Conservation (phyloP, 2,329 filamentous ascomycete genomes). For the Chaetomium sp. region DNA sequence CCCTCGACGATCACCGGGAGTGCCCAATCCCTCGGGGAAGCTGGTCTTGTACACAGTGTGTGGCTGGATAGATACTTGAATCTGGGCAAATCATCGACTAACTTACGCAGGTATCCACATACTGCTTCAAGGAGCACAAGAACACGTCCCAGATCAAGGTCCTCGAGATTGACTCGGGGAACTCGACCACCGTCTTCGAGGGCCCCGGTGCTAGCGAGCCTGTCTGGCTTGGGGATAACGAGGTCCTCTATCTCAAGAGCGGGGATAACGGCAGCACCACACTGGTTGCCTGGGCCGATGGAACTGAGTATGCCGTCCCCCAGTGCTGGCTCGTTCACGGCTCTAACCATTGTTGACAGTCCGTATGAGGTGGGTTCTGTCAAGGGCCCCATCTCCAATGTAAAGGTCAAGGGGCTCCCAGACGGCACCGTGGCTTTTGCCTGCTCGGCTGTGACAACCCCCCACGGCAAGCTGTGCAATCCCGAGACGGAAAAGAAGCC, state of each 20-base stretch:
- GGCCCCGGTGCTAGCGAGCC: conserved; percentile 69
- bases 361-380: conserved; percentile 53
- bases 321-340: neutral
- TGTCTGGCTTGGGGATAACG: conserved; percentile 72
- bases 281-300: conserved; percentile 47
- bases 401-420: conserved; percentile 58
- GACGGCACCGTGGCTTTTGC: conserved; percentile 56
- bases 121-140: conserved; percentile 76
- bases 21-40: conserved; percentile 69
- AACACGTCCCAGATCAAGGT: conserved; percentile 69
- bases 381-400: conserved; percentile 57
- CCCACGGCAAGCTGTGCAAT: conserved; percentile 70
- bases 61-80: neutral
- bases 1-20: conserved; percentile 68
- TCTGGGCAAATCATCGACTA: neutral
- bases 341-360: conserved; percentile 33
- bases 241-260: conserved; percentile 58
- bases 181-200: conserved; percentile 66
- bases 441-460: conserved; percentile 65
- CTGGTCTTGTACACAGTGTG: conserved; percentile 64
- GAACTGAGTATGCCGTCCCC: conserved; percentile 44
- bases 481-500: conserved; percentile 61
- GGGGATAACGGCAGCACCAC: conserved; percentile 51
- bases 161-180: conserved; percentile 67
- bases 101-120: conserved; percentile 62